Conservation (phyloP, 1,284 basidiomycete genomes). For the Marasmius sp. region DNA sequence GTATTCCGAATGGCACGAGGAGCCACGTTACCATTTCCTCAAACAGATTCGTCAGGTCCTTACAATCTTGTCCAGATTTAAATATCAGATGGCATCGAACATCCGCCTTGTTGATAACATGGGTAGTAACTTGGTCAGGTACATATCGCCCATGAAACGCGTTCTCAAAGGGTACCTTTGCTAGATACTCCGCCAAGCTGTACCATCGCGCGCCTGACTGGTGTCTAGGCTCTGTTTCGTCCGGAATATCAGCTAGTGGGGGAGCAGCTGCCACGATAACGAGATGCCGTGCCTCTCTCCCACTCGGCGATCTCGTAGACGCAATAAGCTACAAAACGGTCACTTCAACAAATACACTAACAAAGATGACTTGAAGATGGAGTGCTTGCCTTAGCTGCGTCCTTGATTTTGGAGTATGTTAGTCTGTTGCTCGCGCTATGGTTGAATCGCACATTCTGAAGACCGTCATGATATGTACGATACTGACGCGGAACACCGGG, state of each 20-base stretch:
- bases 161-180: slow-evolving; percentile 38
- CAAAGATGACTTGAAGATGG: slow-evolving; percentile 4
- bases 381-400: slow-evolving; percentile 4
- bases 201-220: slow-evolving; percentile 29
- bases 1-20: background rate
- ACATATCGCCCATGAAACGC: slow-evolving; percentile 2
- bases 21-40: slow-evolving; percentile 46
- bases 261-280: slow-evolving; percentile 54
- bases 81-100: slow-evolving; percentile 63
- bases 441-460: slow-evolving; percentile 6
- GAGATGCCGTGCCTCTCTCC: slow-evolving; percentile 48
- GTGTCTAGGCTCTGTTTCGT: background rate
- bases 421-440: slow-evolving; percentile 1
- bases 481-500: slow-evolving; percentile 7
- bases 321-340: slow-evolving; percentile 35
- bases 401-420: slow-evolving; percentile 5
- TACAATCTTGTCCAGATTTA: slow-evolving; percentile 38
- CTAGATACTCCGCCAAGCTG: slow-evolving; percentile 41
- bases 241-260: slow-evolving; percentile 34
- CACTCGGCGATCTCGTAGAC: slow-evolving; percentile 31
- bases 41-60: slow-evolving; percentile 48
- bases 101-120: slow-evolving; percentile 38
- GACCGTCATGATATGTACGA: slow-evolving; percentile 2
- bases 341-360: slow-evolving; percentile 6
- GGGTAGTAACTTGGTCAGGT: slow-evolving; percentile 8